phyloP scores from a whole-genome alignment of 495 filamentous ascomycete species.

The Copromyces sp. region DNA sequence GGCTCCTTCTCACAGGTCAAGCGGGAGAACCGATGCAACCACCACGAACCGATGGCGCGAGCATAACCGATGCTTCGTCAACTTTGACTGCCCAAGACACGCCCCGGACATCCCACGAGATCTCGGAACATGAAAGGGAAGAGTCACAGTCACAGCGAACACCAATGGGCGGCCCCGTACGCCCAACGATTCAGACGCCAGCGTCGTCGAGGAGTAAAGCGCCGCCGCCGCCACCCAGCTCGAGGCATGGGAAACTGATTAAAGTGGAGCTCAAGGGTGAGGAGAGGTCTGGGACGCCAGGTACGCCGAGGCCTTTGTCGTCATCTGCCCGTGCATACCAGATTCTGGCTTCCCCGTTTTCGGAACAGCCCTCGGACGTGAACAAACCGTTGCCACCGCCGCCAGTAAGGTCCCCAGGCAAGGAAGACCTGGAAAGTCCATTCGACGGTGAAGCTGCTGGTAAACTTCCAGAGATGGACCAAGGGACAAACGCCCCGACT shows the following conservation, averaged over 20 bases:
- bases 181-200: slow-evolving; percentile 11
- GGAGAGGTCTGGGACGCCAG: not conserved
- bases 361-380: slow-evolving; percentile 28
- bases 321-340: not conserved
- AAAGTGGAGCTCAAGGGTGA: slow-evolving; percentile 24
- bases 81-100: slow-evolving; percentile 33
- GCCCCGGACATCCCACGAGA: slow-evolving; percentile 38
- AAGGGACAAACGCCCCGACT: slow-evolving; percentile 15
- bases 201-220: slow-evolving; percentile 25
- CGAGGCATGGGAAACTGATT: slow-evolving; percentile 61
- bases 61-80: slow-evolving; percentile 37
- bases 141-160: slow-evolving; percentile 23
- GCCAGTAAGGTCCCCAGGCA: slow-evolving; percentile 29
- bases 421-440: slow-evolving; percentile 28
- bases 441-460: slow-evolving; percentile 38
- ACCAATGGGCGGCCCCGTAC: not conserved
- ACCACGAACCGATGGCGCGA: slow-evolving; percentile 29
- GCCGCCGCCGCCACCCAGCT: slow-evolving; percentile 48
- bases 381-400: slow-evolving; percentile 41
- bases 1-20: slow-evolving; percentile 50
- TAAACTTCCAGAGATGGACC: slow-evolving; percentile 27
- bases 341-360: slow-evolving; percentile 1
- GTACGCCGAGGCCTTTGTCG: not conserved
- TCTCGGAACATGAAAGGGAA: slow-evolving; percentile 29
- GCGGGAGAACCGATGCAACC: slow-evolving; percentile 19